Evolutionary conservation across 2,329 filamentous ascomycete species (phyloP), one percentile per base, ranked within the genome.

Genomic region (Periconia digitata): DNA sequence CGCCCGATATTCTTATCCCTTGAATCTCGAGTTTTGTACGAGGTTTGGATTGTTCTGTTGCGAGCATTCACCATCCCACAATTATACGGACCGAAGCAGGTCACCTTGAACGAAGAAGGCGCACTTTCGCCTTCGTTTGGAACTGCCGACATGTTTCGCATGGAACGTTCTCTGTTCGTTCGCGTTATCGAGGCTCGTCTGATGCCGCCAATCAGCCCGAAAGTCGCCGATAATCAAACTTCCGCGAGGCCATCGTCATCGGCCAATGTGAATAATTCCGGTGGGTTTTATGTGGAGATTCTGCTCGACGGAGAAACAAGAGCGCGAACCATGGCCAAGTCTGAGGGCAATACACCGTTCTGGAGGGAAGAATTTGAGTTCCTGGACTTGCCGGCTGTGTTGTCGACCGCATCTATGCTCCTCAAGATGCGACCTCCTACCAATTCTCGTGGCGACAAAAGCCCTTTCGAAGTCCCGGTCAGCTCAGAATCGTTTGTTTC

Each of bases 1-100:
- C 85, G 89, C n/a, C 92, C 94, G 0, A 85, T 97, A 29, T 96
- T 95, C 66, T 78, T 99, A 27, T 88, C 90, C 3, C 74, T 96
- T 38, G 92, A 97, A 59, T 92, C 84, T 21, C 83, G 92, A 36
- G 85, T 95, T 6, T 78, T 95, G n/a, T 96, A 95, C 62, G 94
- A 99, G 68, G 94, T 96, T 12, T 99, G 94, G 94, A 92, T 95
- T 62, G 92, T 96, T 6, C 76, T 99, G 8, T 72, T 99, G 23
- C 84, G 92, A 53, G 91, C 92, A 0, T 96, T 96, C 69, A 90
- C 92, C 0, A 86, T 95, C 39, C 92, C 94, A 0, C 91, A 96
- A 60, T 79, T 97, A 12, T 97, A 96, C 66, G 89, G 85, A 2
- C 81, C 82, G n/a, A 79, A 81, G 52, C 74, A 76, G 53, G 66